Percentiles rank a stretch among this genome's conserved stretches.
phyloP scores from a whole-genome alignment of 1,139 yeast genomes.

The Kurtzmaniella quercitrusa region DNA sequence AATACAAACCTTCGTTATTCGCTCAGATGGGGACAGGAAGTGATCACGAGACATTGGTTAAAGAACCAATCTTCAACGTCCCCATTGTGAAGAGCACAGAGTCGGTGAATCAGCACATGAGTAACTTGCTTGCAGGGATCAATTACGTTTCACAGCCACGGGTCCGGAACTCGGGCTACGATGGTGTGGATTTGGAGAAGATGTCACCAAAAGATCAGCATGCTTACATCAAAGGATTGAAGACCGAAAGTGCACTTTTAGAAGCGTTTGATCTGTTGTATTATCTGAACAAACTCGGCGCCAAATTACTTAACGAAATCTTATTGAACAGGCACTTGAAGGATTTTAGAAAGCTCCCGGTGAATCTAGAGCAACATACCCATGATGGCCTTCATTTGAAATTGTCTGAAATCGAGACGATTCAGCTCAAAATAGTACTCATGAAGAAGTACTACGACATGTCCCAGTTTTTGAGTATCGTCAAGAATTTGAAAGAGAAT shows the following conservation, averaged over 20 bases:
- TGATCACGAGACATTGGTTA: slow-evolving; percentile 1
- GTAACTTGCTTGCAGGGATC: slow-evolving; percentile 9
- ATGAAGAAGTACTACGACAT: slow-evolving; percentile 34
- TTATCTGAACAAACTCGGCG: slow-evolving; percentile 23
- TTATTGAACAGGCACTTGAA: slow-evolving; percentile 24
- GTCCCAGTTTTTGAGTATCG: slow-evolving; percentile 27
- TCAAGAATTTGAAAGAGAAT: slow-evolving; percentile 26
- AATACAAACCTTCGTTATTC: slow-evolving; percentile 35
- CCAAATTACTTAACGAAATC: slow-evolving; percentile 23
- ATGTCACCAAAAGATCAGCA: slow-evolving; percentile 15
- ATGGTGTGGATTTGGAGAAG: slow-evolving; percentile 16
- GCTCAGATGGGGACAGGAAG: slow-evolving; percentile 19
- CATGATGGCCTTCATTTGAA: slow-evolving; percentile 2
- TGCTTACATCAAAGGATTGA: slow-evolving; percentile 18
- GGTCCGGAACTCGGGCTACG: background rate
- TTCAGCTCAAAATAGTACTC: slow-evolving; percentile 27
- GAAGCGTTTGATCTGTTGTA: slow-evolving; percentile 24
- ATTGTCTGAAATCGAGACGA: slow-evolving; percentile 12
- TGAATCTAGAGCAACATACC: slow-evolving; percentile 6
- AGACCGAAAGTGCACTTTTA: slow-evolving; percentile 21
- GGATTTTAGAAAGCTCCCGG: slow-evolving; percentile 21
- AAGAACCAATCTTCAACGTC: slow-evolving; percentile 1
- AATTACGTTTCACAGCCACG: slow-evolving; percentile 7
- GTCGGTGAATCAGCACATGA: slow-evolving; percentile 7
- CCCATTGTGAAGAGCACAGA: slow-evolving; percentile 1